phyloP scores from a whole-genome alignment of 2,329 filamentous ascomycete species.

The Trichothecium sympodiale region DNA sequence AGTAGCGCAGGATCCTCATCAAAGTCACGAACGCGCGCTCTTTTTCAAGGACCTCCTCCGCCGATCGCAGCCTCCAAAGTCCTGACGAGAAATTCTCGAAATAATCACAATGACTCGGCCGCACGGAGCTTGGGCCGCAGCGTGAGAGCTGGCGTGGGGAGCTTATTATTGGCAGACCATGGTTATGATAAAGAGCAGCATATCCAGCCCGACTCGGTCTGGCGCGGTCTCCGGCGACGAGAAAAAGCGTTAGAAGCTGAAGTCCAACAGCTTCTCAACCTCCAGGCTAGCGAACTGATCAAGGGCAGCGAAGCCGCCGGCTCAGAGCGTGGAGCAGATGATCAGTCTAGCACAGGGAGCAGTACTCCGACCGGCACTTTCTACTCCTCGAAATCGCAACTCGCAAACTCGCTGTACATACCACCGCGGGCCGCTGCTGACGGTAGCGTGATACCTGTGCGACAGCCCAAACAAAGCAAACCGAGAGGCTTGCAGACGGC shows the following conservation, averaged over 20 bases:
- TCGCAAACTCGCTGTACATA: slow-evolving; percentile 30
- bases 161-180: slow-evolving; percentile 28
- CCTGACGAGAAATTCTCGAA: background rate
- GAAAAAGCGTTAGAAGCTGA: slow-evolving; percentile 35
- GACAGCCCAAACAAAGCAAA: slow-evolving; percentile 38
- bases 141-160: slow-evolving; percentile 7
- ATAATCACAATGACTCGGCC: slow-evolving; percentile 6
- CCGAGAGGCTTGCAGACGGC: slow-evolving; percentile 49
- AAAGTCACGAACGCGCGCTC: slow-evolving; percentile 15
- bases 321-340: slow-evolving; percentile 13
- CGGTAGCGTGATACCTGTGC: slow-evolving; percentile 47
- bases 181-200: slow-evolving; percentile 9
- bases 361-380: slow-evolving; percentile 28
- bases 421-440: slow-evolving; percentile 24
- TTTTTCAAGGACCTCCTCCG: slow-evolving; percentile 39
- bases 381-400: slow-evolving; percentile 28
- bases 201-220: slow-evolving; percentile 28
- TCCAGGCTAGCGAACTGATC: slow-evolving; percentile 33
- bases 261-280: slow-evolving; percentile 35
- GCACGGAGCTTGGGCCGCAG: slow-evolving; percentile 6
- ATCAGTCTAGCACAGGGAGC: slow-evolving; percentile 27
- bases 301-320: slow-evolving; percentile 19
- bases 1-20: slow-evolving; percentile 15
- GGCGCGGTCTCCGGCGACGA: slow-evolving; percentile 33
- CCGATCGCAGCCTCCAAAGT: slow-evolving; percentile 35